A percentile compares a stretch with the other conserved stretches of the same genome.
These are phyloP conservation scores for Moricandia moricandioides DNA, from an alignment of 345 rosid genomes.

Conservation along the genomic window DNA sequence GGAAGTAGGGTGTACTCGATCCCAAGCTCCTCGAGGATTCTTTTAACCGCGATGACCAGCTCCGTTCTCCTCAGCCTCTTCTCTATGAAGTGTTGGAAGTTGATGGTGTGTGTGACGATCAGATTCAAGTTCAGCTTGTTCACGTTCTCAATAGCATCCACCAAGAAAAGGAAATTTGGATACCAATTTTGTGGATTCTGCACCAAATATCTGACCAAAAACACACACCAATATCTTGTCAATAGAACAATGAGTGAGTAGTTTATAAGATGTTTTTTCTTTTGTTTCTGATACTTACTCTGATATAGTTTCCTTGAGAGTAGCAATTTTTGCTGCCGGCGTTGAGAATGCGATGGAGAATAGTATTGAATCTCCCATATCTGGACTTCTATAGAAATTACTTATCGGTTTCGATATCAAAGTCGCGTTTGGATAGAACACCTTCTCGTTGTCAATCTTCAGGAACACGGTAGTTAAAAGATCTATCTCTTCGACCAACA, in stretches of 20 bases:
- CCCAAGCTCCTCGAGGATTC: slow-evolving; percentile 50
- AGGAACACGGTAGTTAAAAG: slow-evolving; percentile 76
- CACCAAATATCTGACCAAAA: slow-evolving; percentile 47
- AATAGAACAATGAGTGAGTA: not conserved
- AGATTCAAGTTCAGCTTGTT: slow-evolving; percentile 51
- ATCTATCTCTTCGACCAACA: slow-evolving; percentile 93
- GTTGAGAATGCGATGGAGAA: slow-evolving; percentile 77
- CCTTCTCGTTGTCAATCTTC: slow-evolving; percentile 70
- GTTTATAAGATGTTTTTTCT: not conserved
- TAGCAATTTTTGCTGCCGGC: slow-evolving; percentile 52
- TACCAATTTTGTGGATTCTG: slow-evolving; percentile 43
- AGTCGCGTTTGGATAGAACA: slow-evolving; percentile 76
- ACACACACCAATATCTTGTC: not conserved
- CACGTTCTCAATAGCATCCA: slow-evolving; percentile 52
- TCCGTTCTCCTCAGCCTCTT: slow-evolving; percentile 52
- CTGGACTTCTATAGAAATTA: slow-evolving; percentile 80
- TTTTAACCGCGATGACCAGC: slow-evolving; percentile 47
- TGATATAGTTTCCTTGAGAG: slow-evolving; percentile 54
- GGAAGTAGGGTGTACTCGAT: slow-evolving; percentile 50
- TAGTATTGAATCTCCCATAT: slow-evolving; percentile 75
- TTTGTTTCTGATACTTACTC: slow-evolving; percentile 46
- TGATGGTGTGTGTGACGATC: slow-evolving; percentile 45
- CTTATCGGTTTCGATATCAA: slow-evolving; percentile 73
- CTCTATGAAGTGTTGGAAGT: slow-evolving; percentile 53
- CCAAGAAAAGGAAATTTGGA: slow-evolving; percentile 39